Evolutionary conservation across 202 grass and related monocot genomes (phyloP).

Genomic region (Schoenoplectus tabernaemontani): DNA sequence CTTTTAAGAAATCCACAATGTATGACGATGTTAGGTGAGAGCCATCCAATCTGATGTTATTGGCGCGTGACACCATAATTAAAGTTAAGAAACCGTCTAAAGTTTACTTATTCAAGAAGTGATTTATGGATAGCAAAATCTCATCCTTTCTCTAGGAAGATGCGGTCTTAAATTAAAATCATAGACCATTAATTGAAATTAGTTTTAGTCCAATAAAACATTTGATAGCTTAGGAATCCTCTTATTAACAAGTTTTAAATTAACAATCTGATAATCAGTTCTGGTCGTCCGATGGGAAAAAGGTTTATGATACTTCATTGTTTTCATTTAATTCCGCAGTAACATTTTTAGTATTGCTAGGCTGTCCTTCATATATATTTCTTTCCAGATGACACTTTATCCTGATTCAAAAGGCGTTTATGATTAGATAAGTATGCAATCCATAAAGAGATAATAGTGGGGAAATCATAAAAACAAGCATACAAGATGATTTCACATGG

Average conservation of each 20-base stretch:
- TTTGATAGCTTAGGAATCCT: not conserved
- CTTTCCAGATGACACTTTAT: not conserved
- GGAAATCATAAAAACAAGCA: not conserved
- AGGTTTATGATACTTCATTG: not conserved
- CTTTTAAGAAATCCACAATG: not conserved
- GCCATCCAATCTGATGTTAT: not conserved
- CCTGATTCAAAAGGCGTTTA: not conserved
- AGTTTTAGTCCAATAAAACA: not conserved
- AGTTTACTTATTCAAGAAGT: constrained; percentile 9
- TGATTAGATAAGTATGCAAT: not conserved
- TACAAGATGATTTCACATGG: not conserved
- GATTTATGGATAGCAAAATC: not conserved
- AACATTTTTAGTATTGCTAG: constrained; percentile 1
- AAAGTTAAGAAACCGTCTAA: not conserved
- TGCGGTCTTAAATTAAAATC: not conserved
- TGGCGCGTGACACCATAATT: not conserved
- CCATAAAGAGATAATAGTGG: not conserved
- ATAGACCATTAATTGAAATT: constrained; percentile 4
- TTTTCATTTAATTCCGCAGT: too few species aligned
- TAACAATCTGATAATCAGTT: not conserved
- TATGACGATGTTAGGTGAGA: not conserved
- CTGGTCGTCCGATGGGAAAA: not conserved
- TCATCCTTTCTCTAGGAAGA: not conserved
- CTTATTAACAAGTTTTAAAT: not conserved
- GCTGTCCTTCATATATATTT: too few species aligned